Percentiles rank a stretch among this genome's conserved stretches.
Conservation (phyloP, 495 filamentous ascomycete species). For the Sphaerosporella brunnea region DNA sequence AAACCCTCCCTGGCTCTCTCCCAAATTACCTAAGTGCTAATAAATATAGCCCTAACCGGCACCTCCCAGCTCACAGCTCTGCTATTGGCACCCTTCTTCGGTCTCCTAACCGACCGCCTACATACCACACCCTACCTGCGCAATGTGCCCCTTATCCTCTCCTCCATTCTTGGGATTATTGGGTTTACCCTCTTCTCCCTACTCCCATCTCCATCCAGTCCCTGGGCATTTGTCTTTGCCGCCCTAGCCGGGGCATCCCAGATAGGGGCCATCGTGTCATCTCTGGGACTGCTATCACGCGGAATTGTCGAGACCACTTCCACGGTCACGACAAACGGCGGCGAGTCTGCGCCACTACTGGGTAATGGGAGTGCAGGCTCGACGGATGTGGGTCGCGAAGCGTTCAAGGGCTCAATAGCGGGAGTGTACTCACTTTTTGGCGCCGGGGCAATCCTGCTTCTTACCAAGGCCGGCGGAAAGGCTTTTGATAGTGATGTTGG, state of each 20-base stretch:
- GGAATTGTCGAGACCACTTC: slow-evolving; percentile 60
- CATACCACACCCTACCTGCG: slow-evolving; percentile 34
- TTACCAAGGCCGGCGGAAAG: slow-evolving; percentile 84
- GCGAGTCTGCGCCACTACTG: slow-evolving; percentile 14
- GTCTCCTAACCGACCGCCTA: slow-evolving; percentile 47
- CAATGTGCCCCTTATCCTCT: slow-evolving; percentile 55
- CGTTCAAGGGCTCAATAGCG: slow-evolving; percentile 75
- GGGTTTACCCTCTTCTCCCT: slow-evolving; percentile 59
- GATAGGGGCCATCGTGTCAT: slow-evolving; percentile 90
- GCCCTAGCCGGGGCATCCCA: slow-evolving; percentile 71
- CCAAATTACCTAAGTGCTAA: neutral
- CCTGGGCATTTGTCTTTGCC: slow-evolving; percentile 55
- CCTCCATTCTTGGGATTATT: slow-evolving; percentile 50
- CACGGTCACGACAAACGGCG: slow-evolving; percentile 16
- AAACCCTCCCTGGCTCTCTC: neutral
- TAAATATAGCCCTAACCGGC: slow-evolving; percentile 52
- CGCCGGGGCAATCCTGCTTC: slow-evolving; percentile 72
- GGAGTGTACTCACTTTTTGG: slow-evolving; percentile 83
- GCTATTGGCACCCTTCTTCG: slow-evolving; percentile 69
- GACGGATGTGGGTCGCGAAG: slow-evolving; percentile 27
- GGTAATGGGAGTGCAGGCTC: slow-evolving; percentile 17
- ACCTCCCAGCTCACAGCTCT: slow-evolving; percentile 74
- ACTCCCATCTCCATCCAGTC: slow-evolving; percentile 49
- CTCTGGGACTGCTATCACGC: slow-evolving; percentile 62
- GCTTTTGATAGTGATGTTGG: slow-evolving; percentile 56